Evolutionary conservation across 306 rosid genomes (phyloP), one percentile per base, ranked within the genome.

Genomic region (Acacia crassicarpa): DNA sequence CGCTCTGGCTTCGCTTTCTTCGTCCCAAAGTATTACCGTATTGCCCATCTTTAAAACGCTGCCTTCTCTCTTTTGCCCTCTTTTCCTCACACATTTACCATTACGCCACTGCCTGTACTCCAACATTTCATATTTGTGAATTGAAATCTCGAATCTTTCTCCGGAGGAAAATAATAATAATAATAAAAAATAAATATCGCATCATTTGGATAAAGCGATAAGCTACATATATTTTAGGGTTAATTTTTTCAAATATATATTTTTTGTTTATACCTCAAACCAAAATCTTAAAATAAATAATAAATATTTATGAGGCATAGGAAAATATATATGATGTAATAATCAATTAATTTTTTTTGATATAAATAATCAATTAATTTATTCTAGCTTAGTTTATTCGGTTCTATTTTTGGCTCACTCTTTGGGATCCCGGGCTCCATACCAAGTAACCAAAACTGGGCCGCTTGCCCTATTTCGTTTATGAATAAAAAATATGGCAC

Each of bases 21-120:
- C 15, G n/a, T 5, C n/a, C 46, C 19, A 46, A 48, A 46, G 78
- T 2, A 35, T 59, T 72, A 35, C 23, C 13, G 63, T 3, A 45
- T 59, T 72, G 32, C 23, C 61, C 69, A 25, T 63, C n/a, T 13
- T 3, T 15, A 30, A 30, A 63, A 30, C 10, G 69, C 17, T 63
- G 0, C n/a, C 40, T 23, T 61, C 63, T 43, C 59, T 12, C 0
- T 78, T 54, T 20, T 61, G 48, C 35, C 6, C 63, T 85, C 1
- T 1, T 13, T 41, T 78, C 68, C 9, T 6, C 12, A 13, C 5
- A 46, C 25, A 78, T 82, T 85, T 35, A 30, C 85, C 5, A 17
- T 38, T 74, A 20, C 71, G 88, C 88, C 88, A 78, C 67, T 25
- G 33, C 46, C 16, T 16, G 10, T 4, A 19, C 35, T 15, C 14